Base-by-base conservation (phyloP, 2,329 filamentous ascomycete species). In the Pseudocercospora eumusae region DNA sequence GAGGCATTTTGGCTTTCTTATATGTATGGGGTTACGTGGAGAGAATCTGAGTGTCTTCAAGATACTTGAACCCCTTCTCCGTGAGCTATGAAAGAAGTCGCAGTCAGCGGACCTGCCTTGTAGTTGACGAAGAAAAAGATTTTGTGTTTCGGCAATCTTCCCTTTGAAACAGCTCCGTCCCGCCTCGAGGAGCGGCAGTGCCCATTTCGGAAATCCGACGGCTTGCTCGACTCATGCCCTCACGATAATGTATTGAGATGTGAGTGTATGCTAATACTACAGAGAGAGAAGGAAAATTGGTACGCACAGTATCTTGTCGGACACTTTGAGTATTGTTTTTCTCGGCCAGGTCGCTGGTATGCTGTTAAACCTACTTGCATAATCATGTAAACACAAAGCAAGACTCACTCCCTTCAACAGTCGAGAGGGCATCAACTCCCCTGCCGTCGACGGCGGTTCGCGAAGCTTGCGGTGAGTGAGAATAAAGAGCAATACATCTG, bases 271-370 rank as follows among this genome's bases (percentile, higher is more conserved):
- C 25, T 27, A 31, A 31, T 9, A 8, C 5, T 4, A 9, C 28
- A 31, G 9, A 11, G 28, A 15, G 15, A 11, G 2, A 36, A 36
- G 10, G 33, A 31, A 31, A 11, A 2, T 11, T n/a, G 3, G 13
- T 4, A n/a, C n/a, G 33, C 33, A n/a, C 15, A 36, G n/a, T 2
- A n/a, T 36, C 33, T 36, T 36, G 33, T n/a, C 33, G 33, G 33
- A 36, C 47, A 52, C 15, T 52, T 54, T 21, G 50, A 54, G 50
- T 54, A 20, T 27, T 54, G 50, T 54, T 54, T 10, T 54, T 54
- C 25, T 54, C 50, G 21, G 50, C 50, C 50, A 36, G 50, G n/a
- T 54, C 50, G 50, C 50, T n/a, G n/a, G n/a, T 54, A 54, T 36
- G 50, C 50, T 36, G 25, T 36, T 54, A 36, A 54, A 18, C 50